A percentile compares a stretch with the other conserved stretches of the same genome.
Conservation (phyloP, 345 rosid genomes). For the Populus alba region DNA sequence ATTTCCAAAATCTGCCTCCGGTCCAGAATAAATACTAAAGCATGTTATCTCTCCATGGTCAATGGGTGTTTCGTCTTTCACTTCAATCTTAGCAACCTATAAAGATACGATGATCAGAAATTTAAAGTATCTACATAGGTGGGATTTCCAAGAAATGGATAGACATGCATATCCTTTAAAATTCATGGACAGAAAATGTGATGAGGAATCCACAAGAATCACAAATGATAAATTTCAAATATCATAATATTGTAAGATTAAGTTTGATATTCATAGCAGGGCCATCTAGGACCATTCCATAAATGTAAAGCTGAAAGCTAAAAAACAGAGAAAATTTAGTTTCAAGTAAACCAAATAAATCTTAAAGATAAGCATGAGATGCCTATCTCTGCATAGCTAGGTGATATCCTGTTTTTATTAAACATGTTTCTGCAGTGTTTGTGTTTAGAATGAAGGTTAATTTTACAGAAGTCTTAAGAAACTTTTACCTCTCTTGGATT, state of each 20-base stretch:
- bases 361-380: background rate
- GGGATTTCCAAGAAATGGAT: background rate
- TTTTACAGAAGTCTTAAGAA: background rate
- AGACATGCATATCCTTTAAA: background rate
- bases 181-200: background rate
- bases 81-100: conserved; percentile 86
- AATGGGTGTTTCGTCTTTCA: conserved; percentile 82
- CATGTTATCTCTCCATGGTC: conserved; percentile 86
- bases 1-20: conserved; percentile 67
- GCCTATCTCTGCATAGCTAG: background rate
- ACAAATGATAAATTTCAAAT: background rate
- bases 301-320: background rate
- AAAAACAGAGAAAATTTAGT: background rate
- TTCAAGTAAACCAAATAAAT: background rate
- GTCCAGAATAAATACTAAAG: conserved; percentile 88
- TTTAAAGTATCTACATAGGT: conserved; percentile 9
- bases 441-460: background rate
- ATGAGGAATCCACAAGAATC: background rate
- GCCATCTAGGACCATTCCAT: background rate
- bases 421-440: background rate
- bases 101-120: conserved; percentile 23
- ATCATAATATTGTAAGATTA: background rate
- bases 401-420: background rate
- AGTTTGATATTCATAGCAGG: background rate
- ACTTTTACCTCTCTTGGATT: background rate